Conservation (phyloP, 2,329 filamentous ascomycete species). For the Verticillium klebahnii region DNA sequence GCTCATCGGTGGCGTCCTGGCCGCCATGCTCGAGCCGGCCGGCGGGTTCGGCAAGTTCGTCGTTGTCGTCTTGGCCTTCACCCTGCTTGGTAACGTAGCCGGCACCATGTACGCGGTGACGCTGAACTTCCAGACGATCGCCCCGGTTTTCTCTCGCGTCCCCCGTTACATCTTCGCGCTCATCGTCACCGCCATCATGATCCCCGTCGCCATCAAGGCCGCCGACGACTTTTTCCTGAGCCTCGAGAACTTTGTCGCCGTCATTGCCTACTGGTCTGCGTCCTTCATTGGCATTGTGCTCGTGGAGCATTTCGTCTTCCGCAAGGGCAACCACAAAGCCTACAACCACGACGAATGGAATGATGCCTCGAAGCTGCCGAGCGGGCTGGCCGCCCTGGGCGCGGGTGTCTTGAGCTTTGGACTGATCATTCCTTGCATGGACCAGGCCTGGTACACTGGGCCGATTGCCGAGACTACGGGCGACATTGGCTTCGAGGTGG, state of each 20-base stretch:
- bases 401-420: slow-evolving; percentile 41
- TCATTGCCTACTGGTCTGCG: slow-evolving; percentile 56
- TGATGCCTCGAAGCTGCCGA: slow-evolving; percentile 36
- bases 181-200: slow-evolving; percentile 53
- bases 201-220: slow-evolving; percentile 52
- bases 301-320: slow-evolving; percentile 44
- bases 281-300: slow-evolving; percentile 47
- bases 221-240: slow-evolving; percentile 53
- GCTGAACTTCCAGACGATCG: slow-evolving; percentile 59
- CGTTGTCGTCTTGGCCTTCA: slow-evolving; percentile 52
- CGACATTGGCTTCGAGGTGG: slow-evolving; percentile 63
- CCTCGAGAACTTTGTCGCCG: slow-evolving; percentile 50
- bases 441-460: slow-evolving; percentile 56
- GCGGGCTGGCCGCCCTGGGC: slow-evolving; percentile 40
- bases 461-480: slow-evolving; percentile 56
- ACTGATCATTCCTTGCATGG: slow-evolving; percentile 55
- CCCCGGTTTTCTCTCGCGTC: slow-evolving; percentile 50
- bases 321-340: slow-evolving; percentile 34
- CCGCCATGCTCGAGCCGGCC: slow-evolving; percentile 52
- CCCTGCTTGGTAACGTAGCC: slow-evolving; percentile 54
- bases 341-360: slow-evolving; percentile 46
- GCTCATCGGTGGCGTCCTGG: slow-evolving; percentile 53
- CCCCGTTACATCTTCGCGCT: slow-evolving; percentile 55
- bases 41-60: slow-evolving; percentile 60
- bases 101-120: slow-evolving; percentile 59